A percentile compares a stretch with the other conserved stretches of the same genome.
phyloP scores from a whole-genome alignment of 805 yeast genomes.

The Clavispora phyllophila region DNA sequence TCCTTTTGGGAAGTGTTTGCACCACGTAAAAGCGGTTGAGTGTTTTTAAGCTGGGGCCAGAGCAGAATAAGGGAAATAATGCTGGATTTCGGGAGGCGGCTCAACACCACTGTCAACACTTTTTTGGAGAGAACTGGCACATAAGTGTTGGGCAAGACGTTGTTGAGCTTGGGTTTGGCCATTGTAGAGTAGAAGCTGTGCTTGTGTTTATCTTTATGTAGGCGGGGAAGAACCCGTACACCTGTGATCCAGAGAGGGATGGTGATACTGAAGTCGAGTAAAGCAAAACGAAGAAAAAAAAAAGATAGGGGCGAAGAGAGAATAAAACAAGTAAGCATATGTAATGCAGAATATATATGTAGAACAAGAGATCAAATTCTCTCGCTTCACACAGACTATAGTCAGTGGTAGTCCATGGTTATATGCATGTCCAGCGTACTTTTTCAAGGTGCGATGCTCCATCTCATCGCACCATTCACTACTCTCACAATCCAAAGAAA shows the following conservation, averaged over 20 bases:
- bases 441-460: neutral
- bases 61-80: slow-evolving; percentile 25
- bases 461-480: neutral
- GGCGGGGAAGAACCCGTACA: neutral
- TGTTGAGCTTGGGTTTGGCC: slow-evolving; percentile 13
- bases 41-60: slow-evolving; percentile 30
- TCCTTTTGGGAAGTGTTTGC: slow-evolving; percentile 4
- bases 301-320: too few relatives aligned
- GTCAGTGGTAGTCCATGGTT: too few relatives aligned
- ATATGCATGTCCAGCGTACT: neutral
- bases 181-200: slow-evolving; percentile 1
- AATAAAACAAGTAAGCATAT: neutral
- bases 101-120: slow-evolving; percentile 18
- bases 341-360: too few relatives aligned
- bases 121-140: slow-evolving; percentile 27
- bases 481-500: neutral
- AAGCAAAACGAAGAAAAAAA: neutral
- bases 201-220: slow-evolving; percentile 1
- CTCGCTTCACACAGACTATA: neutral
- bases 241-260: too few relatives aligned
- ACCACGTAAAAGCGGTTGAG: slow-evolving; percentile 16
- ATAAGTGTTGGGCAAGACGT: slow-evolving; percentile 37
- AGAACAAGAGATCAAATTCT: too few relatives aligned
- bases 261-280: too few relatives aligned
- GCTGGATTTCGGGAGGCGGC: slow-evolving; percentile 28